Base-by-base conservation (phyloP, 805 yeast species). In the Sugiyamaella boreocaroliniensis region DNA sequence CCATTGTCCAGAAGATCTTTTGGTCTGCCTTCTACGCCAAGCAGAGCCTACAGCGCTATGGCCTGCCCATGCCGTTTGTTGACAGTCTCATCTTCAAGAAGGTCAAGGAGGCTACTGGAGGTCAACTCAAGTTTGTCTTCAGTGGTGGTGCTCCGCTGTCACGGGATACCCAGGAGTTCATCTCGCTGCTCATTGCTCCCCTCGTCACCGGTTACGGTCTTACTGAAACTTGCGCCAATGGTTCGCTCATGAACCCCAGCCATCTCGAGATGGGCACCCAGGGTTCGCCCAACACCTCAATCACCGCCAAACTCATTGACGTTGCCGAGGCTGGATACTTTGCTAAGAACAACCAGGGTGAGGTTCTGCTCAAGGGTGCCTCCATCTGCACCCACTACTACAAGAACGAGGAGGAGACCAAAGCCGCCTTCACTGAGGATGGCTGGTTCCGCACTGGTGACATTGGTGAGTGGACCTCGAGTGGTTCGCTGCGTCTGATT, bases 401-500 rank as follows among this genome's bases (percentile, higher is more conserved):
- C 75, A 80, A 82, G 69, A 90, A 92, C 69, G 83, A 80, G 54
- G 76, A 81, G 66, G 98, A 90, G 72, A 92, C 97, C 16, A 69
- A 74, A 47, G 80, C 70, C 16, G 87, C 95, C 0, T 82, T 86
- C 64, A 76, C 82, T 50, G 86, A 85, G 55, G 90, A 86, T 62
- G 95, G 90, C 20, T 93, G 97, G 97, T 93, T 93, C 76, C 78
- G 76, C 67, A 93, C 98, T 34, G 99, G 99, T 70, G 99, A 93
- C 70, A 89, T 93, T 70, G 97, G 92, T 66, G 89, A 88, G 75
- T 89, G 97, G 95, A 78, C 90, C 43, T 55, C 81, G 26, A 77
- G 76, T 58, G 98, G 98, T 59, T 83, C 81, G 53, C 76, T 93
- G 65, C 81, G 78, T 66, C 76, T 93, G 56, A 86, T 93, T 68